phyloP scores from a whole-genome alignment of 441 rosid species.

The Erodium chrysanthum region DNA sequence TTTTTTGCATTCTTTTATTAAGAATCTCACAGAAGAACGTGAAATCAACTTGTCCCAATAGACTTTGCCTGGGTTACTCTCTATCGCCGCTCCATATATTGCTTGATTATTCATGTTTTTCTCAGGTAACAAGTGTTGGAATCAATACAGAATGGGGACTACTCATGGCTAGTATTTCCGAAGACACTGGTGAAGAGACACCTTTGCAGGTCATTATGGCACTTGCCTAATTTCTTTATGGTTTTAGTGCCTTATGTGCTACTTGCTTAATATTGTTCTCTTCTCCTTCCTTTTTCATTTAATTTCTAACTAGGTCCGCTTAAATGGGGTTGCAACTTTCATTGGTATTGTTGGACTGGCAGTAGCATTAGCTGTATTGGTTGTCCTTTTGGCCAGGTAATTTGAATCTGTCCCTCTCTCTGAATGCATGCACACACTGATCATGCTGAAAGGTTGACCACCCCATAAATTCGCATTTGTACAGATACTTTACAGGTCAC shows the following conservation, averaged over 20 bases:
- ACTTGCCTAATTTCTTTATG: not conserved
- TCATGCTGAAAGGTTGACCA: not conserved
- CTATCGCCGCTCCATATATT: not conserved
- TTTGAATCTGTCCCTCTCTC: not conserved
- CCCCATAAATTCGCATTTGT: constrained; percentile 13
- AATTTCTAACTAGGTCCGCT: constrained; percentile 51
- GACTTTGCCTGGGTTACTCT: not conserved
- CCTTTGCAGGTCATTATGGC: constrained; percentile 68
- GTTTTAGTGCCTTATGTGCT: not conserved
- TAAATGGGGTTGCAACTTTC: constrained; percentile 92
- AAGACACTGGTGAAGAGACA: constrained; percentile 96
- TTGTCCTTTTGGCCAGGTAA: constrained; percentile 78
- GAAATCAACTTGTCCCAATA: not conserved
- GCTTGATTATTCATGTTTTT: constrained; percentile 5
- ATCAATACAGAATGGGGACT: constrained; percentile 92
- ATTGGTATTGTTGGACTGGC: constrained; percentile 81
- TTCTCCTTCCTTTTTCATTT: constrained; percentile 14
- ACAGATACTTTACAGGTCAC: constrained; percentile 82
- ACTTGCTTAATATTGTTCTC: not conserved
- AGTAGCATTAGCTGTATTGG: constrained; percentile 69
- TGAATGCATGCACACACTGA: not conserved
- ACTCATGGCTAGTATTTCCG: constrained; percentile 90
- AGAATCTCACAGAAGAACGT: not conserved
- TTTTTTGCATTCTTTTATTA: not conserved
- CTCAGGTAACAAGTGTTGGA: constrained; percentile 86